Evolutionary conservation across 176 grass and related monocot genomes (phyloP), one percentile per base, ranked within the genome.

Genomic region (Avena insularis): DNA sequence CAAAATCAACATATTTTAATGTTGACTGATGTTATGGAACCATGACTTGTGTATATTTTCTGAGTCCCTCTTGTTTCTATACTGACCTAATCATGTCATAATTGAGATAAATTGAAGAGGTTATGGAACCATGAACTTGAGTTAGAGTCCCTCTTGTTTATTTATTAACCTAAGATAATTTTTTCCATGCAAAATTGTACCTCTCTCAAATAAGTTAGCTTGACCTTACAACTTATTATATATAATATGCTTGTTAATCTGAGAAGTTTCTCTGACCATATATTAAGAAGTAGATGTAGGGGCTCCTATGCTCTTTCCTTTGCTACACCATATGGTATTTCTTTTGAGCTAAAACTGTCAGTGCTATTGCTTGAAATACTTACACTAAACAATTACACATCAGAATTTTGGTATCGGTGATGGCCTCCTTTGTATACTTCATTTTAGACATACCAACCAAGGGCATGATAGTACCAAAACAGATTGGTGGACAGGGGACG

Each of bases 401-500:
- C 23, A 72, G 23, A 59, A 21, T 27, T 59, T 77, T 36, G 11
- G 45, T 21, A 2, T 23, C 5, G 12, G 9, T 79, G 12, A 12
- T 61, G 21, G 29, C 33, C 66, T 80, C 79, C 57, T 47, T 46
- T 19, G 15, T 38, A 3, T 83, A 77, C 27, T 77, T 59, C 48
- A 78, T 45, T 40, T 69, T 83, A 50, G 17, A 71, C 63, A 77
- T 51, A 67, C 61, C 23, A 76, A 65, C 10, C 57, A 68, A 77
- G 5, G 33, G 63, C 36, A 69, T 68, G 21, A 66, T 77, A 47
- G 71, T 83, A 69, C 46, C 75, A 75, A 61, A 23, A 15, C 64
- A 43, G 45, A 75, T 7, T 8, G 20, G 58, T 43, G 65, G 20
- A 87, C 47, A 40, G 25, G 11, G 48, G 13, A 53, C 27, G 8